Evolutionary conservation across 352 stramenopile species (phyloP), one percentile per base, ranked within the genome.

Genomic region (Pythium dissimile): DNA sequence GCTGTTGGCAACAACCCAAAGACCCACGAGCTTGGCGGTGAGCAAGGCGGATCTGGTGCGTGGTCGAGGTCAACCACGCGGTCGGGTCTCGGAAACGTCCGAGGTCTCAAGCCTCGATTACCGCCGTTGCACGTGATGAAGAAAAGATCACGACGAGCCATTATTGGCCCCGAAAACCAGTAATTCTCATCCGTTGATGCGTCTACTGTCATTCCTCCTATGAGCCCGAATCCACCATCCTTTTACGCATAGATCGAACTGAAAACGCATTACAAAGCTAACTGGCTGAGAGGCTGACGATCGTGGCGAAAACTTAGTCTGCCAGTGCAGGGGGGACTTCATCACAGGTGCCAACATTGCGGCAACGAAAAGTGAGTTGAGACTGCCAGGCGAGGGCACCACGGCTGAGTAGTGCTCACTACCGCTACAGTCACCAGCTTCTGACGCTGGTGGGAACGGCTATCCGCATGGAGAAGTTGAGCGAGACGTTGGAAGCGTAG

Each of bases 241-340:
- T 37, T 79, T 62, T 16, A 89, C 67, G n/a, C 69, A 72, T 11
- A 82, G 42, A 6, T 70, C 39, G 23, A 73, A 54, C 42, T 72
- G 39, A 56, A 94, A 80, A 2, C 55, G 83, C 9, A 92, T 52
- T 11, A 86, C 13, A 16, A 73, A 74, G 1, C 75, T 84, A 0
- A 91, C 16, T 0, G 86, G 80, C 84, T 13, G 88, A 67, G 11
- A 83, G 73, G 47, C 89, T 91, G 5, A 80, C 68, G n/a, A 71
- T 64, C 2, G 83, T 77, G 10, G 71, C 75, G 18, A 86, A 66
- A 4, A 73, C 72, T 42, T 94, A n/a, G 85, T 24, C 76, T 64
- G 16, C 82, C 84, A 18, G 62, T 77, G 35, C 72, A 80, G 7
- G 80, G 78, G 63, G 88, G 88, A 41, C 92, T 73, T 27, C n/a